Percentiles rank a stretch among this genome's conserved stretches.
Evolutionary conservation across 495 filamentous ascomycete genomes (phyloP).

Genomic region (Lichenothelia convexa): DNA sequence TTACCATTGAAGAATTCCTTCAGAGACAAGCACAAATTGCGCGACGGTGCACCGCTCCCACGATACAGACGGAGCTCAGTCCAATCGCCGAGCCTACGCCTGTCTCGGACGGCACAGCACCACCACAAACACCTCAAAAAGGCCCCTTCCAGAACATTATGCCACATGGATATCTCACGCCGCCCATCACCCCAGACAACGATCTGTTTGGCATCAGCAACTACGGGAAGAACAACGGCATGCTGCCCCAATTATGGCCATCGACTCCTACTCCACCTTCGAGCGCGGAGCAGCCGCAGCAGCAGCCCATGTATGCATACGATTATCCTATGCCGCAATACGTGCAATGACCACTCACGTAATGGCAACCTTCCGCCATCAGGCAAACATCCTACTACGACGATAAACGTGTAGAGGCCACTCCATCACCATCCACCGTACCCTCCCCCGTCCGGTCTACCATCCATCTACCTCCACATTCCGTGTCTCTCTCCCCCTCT

Average conservation of each 20-base stretch:
- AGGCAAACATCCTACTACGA: no score
- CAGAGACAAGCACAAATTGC: slow-evolving; percentile 60
- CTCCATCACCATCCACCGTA: no score
- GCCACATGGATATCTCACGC: slow-evolving; percentile 74
- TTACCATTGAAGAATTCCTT: slow-evolving; percentile 71
- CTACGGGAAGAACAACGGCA: slow-evolving; percentile 10
- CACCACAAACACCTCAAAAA: slow-evolving; percentile 85
- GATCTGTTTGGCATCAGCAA: slow-evolving; percentile 15
- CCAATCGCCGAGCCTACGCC: slow-evolving; percentile 32
- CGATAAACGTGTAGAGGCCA: no score
- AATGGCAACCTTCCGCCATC: no score
- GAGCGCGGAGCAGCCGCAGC: slow-evolving; percentile 15
- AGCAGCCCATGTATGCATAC: slow-evolving; percentile 2
- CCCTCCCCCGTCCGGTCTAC: no score
- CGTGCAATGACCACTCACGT: background rate
- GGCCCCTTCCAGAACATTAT: slow-evolving; percentile 40
- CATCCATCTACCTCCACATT: no score
- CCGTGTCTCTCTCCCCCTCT: no score
- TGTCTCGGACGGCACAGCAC: slow-evolving; percentile 25
- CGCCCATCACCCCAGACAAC: slow-evolving; percentile 82
- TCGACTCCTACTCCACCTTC: slow-evolving; percentile 18
- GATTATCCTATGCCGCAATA: background rate
- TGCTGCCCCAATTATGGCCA: slow-evolving; percentile 8
- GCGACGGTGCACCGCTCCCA: slow-evolving; percentile 42
- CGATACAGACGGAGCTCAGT: slow-evolving; percentile 1